Conservation (phyloP, 2,329 filamentous ascomycete species). For the Trichoderma sp. region DNA sequence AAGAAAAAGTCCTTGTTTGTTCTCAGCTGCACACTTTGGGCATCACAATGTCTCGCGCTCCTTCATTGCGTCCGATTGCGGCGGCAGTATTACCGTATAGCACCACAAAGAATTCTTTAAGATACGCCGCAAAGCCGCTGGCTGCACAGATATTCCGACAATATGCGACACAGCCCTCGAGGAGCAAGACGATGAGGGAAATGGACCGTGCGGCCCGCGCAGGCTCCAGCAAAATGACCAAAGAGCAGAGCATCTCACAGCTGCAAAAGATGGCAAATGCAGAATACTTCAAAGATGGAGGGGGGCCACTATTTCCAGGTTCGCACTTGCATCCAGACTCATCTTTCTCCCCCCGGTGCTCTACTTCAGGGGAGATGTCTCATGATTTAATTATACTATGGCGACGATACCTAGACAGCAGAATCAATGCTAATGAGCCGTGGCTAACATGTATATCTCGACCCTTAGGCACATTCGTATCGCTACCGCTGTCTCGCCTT, state of each 20-base stretch:
- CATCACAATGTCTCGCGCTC: conserved; percentile 26
- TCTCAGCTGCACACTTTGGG: not conserved
- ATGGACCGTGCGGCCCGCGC: conserved; percentile 32
- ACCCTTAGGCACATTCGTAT: conserved; percentile 52
- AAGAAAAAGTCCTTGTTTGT: not conserved
- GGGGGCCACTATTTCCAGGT: conserved; percentile 41
- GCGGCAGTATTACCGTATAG: conserved; percentile 30
- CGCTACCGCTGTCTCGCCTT: conserved; percentile 43
- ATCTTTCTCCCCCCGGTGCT: not conserved
- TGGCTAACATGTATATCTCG: not conserved
- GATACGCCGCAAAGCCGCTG: conserved; percentile 29
- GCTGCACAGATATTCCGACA: conserved; percentile 31
- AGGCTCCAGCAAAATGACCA: conserved; percentile 32
- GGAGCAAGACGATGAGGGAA: conserved; percentile 34
- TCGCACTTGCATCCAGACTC: not conserved
- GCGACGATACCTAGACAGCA: not conserved
- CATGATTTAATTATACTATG: not conserved
- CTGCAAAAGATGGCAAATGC: conserved; percentile 37
- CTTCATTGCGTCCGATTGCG: conserved; percentile 14
- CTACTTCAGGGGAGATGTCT: too few species aligned
- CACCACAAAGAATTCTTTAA: conserved; percentile 27
- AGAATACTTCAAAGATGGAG: conserved; percentile 39
- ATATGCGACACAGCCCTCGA: conserved; percentile 33
- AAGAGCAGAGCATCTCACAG: conserved; percentile 36
- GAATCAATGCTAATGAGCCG: not conserved